These are phyloP conservation scores for Diplodia corticola DNA, from an alignment of 2,329 filamentous ascomycete species.

Conservation along the genomic window DNA sequence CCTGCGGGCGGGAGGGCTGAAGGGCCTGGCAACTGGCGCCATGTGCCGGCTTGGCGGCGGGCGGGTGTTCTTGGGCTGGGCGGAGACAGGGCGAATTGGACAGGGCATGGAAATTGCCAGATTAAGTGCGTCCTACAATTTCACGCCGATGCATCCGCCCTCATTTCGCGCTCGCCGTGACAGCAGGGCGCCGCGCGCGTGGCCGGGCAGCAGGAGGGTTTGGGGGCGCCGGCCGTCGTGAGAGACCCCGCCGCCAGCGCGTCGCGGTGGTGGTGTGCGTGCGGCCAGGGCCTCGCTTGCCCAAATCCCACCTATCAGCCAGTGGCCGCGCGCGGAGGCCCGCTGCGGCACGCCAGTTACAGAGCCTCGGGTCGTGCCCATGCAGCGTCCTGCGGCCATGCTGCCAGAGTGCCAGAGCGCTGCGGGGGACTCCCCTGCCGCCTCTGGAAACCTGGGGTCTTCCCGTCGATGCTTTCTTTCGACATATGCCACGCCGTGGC, in stretches of 20 bases:
- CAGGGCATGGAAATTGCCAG: conserved; percentile 4
- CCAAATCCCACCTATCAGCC: conserved; percentile 12
- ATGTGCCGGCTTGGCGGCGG: conserved; percentile 11
- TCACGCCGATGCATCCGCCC: background rate
- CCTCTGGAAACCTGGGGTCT: conserved; percentile 17
- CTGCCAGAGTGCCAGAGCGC: background rate
- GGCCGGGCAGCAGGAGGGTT: background rate
- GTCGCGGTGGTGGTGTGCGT: background rate
- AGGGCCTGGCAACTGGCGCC: background rate
- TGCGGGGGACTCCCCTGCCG: conserved; percentile 15
- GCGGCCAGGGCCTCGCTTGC: background rate
- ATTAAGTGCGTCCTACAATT: conserved; percentile 12
- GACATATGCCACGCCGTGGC: background rate
- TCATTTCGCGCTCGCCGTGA: conserved; percentile 7
- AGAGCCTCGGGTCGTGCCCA: conserved; percentile 12
- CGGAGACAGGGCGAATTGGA: background rate
- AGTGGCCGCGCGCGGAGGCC: conserved; percentile 3
- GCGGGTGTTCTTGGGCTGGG: background rate
- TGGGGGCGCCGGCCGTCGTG: background rate
- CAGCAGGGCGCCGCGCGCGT: background rate
- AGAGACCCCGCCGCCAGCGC: background rate
- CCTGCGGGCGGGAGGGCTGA: background rate
- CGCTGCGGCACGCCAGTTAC: conserved; percentile 10
- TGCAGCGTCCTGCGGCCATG: background rate
- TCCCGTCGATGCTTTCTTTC: conserved; percentile 4